Evolutionary conservation across 1,284 basidiomycete species (phyloP), one percentile per base, ranked within the genome.

Genomic region (Puccinia novopanici): DNA sequence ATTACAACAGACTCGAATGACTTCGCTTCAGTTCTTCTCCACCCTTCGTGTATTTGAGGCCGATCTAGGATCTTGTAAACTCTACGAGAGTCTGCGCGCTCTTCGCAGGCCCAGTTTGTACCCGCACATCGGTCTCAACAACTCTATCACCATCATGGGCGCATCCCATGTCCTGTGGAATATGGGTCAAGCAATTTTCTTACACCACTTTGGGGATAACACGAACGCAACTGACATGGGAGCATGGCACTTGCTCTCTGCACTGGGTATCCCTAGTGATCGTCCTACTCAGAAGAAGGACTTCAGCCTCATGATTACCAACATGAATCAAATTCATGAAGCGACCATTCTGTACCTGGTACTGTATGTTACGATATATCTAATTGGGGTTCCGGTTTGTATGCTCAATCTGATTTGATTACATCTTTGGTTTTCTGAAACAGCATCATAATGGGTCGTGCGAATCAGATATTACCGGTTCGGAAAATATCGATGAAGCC

Each of bases 111-210:
- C 65, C 2, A 67, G 22, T 22, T 19, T 19, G n/a, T 24, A 45
- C 37, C 3, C 3, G 12, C 24, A 67, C 42, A 34, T n/a, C 1
- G 2, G 65, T 17, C 24, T 67, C 9, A 22, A 24, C n/a, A 67
- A 48, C 45, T 19, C 17, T 42, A 45, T 67, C 10, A 67, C 24
- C 40, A 17, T 67, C 4, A 3, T 67, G n/a, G 65, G 65, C 3
- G 65, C 65, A n/a, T 67, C 40, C 3, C 65, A 67, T 27, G 45
- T 40, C 19, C 24, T 67, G 17, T 67, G 65, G 65, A 67, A 67
- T 24, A 24, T 67, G 1, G 9, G 24, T 42, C 65, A 67, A 48
- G 65, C 65, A 9, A 27, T 67, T 17, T 67, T 13, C 10, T 27
- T 67, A 4, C 3, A 8, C 3, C 37, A 67, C 15, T 48, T n/a